Base-by-base conservation (phyloP, 306 rosid species). In the Fragaria vesca region DNA sequence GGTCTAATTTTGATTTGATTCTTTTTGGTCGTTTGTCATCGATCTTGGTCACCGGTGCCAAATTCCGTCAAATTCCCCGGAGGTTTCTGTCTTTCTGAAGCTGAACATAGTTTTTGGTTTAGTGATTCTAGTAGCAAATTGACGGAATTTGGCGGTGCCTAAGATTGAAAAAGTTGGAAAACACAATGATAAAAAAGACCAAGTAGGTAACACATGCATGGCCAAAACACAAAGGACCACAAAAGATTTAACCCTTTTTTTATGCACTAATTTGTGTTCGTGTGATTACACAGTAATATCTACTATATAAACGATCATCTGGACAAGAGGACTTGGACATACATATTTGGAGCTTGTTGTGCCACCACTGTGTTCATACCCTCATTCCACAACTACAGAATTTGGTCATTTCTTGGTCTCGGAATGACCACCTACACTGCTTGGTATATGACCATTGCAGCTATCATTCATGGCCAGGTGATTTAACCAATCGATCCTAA, bases 361-460 rank as follows among this genome's bases (percentile, higher is more conserved):
- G 98, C 98, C 47, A 94, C 97, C 47, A 92, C 98, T 9, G 98
- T 94, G 81, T 94, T 94, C 87, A 86, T 94, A 69, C 98, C 98
- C 32, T 94, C 98, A 12, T 94, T 89, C 73, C 98, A 94, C 80
- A 94, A 94, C 88, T 94, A 94, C 83, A 85, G 98, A 73, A 89
- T 94, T 34, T 92, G 97, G 98, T 94, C 98, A 38, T 92, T 94
- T 71, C 94, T 94, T 81, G 98, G 98, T 24, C 97, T 94, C 63
- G 98, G 97, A 4, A 94, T 94, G 98, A 94, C 98, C 71, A 90
- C 98, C 0, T 94, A 92, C 86, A 88, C 97, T 69, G 98, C 98
- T 75, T 94, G 98, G 98, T 94, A 94, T 67, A 4, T 94, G 89
- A 89, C 98, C 83, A 87, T 94, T 83, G 98, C 91, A 6, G 80